Conservation (phyloP, 2,329 filamentous ascomycete genomes). For the Capronia americana region DNA sequence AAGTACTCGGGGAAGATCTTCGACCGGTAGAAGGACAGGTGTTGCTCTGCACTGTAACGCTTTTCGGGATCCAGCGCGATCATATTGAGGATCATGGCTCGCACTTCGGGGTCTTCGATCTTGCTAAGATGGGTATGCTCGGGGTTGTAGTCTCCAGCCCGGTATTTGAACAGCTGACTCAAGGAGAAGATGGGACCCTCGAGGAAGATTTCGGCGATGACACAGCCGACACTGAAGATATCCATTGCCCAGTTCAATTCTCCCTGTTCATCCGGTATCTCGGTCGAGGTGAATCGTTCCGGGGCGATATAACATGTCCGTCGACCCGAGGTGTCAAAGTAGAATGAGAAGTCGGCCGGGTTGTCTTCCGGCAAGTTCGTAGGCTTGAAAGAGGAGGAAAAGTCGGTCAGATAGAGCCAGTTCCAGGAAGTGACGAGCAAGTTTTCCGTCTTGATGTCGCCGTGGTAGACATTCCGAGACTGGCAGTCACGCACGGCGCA, state of each 20-base stretch:
- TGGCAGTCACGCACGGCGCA: slow-evolving; percentile 94
- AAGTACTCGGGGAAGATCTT: slow-evolving; percentile 97
- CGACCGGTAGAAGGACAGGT: slow-evolving; percentile 86
- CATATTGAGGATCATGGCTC: slow-evolving; percentile 93
- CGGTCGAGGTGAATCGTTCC: slow-evolving; percentile 81
- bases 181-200: slow-evolving; percentile 98
- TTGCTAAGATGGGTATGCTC: slow-evolving; percentile 78
- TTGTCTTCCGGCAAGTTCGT: slow-evolving; percentile 94
- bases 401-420: slow-evolving; percentile 98
- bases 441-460: slow-evolving; percentile 98
- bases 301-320: slow-evolving; percentile 95
- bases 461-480: slow-evolving; percentile 85
- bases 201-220: slow-evolving; percentile 94
- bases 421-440: slow-evolving; percentile 98
- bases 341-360: slow-evolving; percentile 96
- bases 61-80: slow-evolving; percentile 92
- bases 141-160: slow-evolving; percentile 89
- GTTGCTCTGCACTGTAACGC: slow-evolving; percentile 91
- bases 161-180: slow-evolving; percentile 93
- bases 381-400: slow-evolving; percentile 94
- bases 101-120: slow-evolving; percentile 84
- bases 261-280: slow-evolving; percentile 68
- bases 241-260: slow-evolving; percentile 93
- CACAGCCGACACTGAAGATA: slow-evolving; percentile 94
- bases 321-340: slow-evolving; percentile 90